Evolutionary conservation across 2,329 filamentous ascomycete genomes (phyloP).

Genomic region (Colletotrichum phormii): DNA sequence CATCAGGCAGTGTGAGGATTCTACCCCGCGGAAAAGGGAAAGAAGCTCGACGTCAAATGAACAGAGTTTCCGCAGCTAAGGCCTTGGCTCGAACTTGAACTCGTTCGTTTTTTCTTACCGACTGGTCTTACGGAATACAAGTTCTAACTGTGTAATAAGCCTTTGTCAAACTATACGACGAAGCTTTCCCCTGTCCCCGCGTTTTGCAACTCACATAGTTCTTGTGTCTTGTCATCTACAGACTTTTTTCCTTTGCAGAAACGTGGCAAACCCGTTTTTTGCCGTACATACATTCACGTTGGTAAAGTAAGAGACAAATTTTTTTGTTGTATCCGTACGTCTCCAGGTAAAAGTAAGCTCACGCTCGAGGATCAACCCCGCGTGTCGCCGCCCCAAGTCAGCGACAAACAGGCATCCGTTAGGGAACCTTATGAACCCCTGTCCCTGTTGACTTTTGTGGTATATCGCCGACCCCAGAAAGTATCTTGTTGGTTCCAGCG

Average conservation of each 20-base stretch:
- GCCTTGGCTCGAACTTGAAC: neutral
- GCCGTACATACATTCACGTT: no score
- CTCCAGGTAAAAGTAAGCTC: neutral
- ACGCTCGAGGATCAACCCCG: conserved; percentile 3
- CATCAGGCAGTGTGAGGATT: no score
- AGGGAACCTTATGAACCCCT: neutral
- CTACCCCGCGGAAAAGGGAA: neutral
- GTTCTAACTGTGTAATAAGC: neutral
- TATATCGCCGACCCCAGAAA: conserved; percentile 7
- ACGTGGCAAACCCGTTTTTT: conserved; percentile 10
- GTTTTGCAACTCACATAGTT: conserved; percentile 5
- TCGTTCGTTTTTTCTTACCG: neutral
- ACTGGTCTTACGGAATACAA: neutral
- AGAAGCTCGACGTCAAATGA: conserved; percentile 6
- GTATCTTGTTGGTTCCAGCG: neutral
- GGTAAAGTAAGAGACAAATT: no score
- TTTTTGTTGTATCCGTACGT: no score
- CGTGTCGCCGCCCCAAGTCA: conserved; percentile 1
- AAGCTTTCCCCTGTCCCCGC: conserved; percentile 5
- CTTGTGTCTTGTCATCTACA: neutral
- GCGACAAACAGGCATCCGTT: conserved; percentile 1
- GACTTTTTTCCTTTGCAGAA: conserved; percentile 3
- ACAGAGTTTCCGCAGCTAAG: conserved; percentile 5
- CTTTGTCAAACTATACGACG: neutral
- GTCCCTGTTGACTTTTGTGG: neutral